Evolutionary conservation across 352 stramenopile genomes (phyloP), one percentile per base, ranked within the genome.

Genomic region (Aphanomyces invadans): DNA sequence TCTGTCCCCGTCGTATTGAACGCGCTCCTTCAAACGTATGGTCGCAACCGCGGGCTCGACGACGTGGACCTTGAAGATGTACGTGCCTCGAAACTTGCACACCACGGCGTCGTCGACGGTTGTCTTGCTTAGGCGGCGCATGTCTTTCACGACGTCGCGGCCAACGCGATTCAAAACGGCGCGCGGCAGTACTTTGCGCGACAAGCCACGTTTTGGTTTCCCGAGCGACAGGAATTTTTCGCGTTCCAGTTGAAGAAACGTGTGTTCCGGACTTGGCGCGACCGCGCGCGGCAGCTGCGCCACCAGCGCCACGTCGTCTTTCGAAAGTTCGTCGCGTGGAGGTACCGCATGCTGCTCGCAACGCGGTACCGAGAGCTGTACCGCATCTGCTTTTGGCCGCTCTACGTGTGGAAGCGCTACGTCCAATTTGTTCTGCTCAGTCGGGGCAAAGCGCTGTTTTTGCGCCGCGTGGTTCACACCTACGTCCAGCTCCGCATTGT

Each of bases 371-470:
- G 85, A 45, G 71, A 70, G 2, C 83, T 90, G 54, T 83, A 86
- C 53, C 78, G 79, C 25, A 73, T 65, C 15, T 80, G 75, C 21
- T 91, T 92, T 62, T 92, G 83, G 82, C 80, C 83, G 49, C 87
- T 89, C 74, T 90, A 89, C 71, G 71, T 88, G 17, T 91, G 83
- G 83, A 89, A 88, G 66, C 78, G 83, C 15, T 73, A 83, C 59
- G 65, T 88, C n/a, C 78, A 87, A 44, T 76, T 86, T 68, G 75
- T 80, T 52, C 83, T 89, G 33, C 77, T 89, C 10, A 81, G 79
- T 17, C 74, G 74, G 39, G 74, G 76, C 19, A 92, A 92, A 67
- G 74, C 73, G 11, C 51, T 66, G 4, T 88, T 90, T 33, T 46
- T 90, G 12, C 74, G 68, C 45, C 77, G 78, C 28, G 71, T 89